A percentile compares a stretch with the other conserved stretches of the same genome.
phyloP scores from a whole-genome alignment of 2,329 filamentous ascomycete genomes.

The Corinectria fuckeliana region DNA sequence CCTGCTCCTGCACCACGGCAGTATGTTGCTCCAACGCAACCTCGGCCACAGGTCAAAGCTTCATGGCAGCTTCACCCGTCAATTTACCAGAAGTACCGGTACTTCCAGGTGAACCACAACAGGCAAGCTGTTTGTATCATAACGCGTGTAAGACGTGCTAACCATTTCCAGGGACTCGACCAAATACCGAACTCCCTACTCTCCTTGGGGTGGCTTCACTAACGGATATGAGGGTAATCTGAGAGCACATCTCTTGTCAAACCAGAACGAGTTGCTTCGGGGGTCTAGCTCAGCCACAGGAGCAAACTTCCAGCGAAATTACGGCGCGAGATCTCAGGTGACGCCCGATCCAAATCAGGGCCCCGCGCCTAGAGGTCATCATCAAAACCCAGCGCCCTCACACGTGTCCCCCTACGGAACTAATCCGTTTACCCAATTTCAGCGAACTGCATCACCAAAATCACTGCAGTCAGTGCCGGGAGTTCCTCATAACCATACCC shows the following conservation, averaged over 20 bases:
- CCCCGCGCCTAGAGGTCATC: not conserved
- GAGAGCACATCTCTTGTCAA: slow-evolving; percentile 52
- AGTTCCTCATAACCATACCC: slow-evolving; percentile 6
- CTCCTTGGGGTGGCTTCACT: slow-evolving; percentile 62
- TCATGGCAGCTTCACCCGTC: slow-evolving; percentile 46
- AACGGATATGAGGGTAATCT: slow-evolving; percentile 66
- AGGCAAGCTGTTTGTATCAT: slow-evolving; percentile 47
- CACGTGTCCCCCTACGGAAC: slow-evolving; percentile 1
- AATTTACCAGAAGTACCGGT: slow-evolving; percentile 62
- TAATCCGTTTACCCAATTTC: slow-evolving; percentile 2
- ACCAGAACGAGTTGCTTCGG: slow-evolving; percentile 37
- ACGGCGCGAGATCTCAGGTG: not conserved
- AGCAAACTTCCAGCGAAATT: not conserved
- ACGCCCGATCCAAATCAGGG: not conserved
- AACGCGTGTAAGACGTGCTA: slow-evolving; percentile 17
- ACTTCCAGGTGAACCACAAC: slow-evolving; percentile 67
- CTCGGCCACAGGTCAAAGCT: slow-evolving; percentile 37
- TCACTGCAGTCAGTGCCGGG: not conserved
- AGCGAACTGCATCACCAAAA: slow-evolving; percentile 15
- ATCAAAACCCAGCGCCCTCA: not conserved
- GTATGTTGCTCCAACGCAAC: slow-evolving; percentile 16
- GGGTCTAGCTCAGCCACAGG: slow-evolving; percentile 32
- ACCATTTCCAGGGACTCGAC: slow-evolving; percentile 54
- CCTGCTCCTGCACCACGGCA: slow-evolving; percentile 10
- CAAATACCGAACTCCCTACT: slow-evolving; percentile 67